Evolutionary conservation across 805 yeast genomes (phyloP).

Genomic region (Komagataella mondaviorum): DNA sequence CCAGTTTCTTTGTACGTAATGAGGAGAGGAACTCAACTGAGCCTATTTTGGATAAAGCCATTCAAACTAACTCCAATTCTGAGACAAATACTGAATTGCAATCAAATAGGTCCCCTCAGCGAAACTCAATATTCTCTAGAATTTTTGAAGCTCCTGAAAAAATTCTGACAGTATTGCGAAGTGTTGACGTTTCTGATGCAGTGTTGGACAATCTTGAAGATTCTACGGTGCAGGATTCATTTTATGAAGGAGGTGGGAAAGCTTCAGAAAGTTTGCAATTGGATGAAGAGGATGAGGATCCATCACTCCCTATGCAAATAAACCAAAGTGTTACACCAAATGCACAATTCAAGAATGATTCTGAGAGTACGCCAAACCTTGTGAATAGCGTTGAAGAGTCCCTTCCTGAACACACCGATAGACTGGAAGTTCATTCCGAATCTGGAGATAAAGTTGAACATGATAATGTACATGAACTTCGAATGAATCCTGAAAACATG

Average conservation of each 20-base stretch:
- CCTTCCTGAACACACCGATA: background rate
- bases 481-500: background rate
- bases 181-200: background rate
- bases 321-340: too few species aligned
- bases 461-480: background rate
- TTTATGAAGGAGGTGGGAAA: background rate
- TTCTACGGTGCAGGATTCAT: background rate
- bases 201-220: background rate
- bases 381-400: background rate
- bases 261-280: background rate
- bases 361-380: background rate
- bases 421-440: background rate
- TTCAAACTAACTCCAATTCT: background rate
- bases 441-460: background rate
- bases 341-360: too few species aligned
- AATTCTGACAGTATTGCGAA: background rate
- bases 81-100: background rate
- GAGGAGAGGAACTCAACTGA: background rate
- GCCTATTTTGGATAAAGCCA: background rate
- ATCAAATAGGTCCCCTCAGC: background rate
- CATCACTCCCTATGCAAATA: background rate
- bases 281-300: background rate
- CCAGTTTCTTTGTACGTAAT: background rate
- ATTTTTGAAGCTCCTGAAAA: background rate
- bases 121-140: background rate